Percentiles rank a stretch among this genome's conserved stretches.
These are phyloP conservation scores for Solanum stenotomum DNA, from an alignment of 257 asterid species.

Conservation along the genomic window DNA sequence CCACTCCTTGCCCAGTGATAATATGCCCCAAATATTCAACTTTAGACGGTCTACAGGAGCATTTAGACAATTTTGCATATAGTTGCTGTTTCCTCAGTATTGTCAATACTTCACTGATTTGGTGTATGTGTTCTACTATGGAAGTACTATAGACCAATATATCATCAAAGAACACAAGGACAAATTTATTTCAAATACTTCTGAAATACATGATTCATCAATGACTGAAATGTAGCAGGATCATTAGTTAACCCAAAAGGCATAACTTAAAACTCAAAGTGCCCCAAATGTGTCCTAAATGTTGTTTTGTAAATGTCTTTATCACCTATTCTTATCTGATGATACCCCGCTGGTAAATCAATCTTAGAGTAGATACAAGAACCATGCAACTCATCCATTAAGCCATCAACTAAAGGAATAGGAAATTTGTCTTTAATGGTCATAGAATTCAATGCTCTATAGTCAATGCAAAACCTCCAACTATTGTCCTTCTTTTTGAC, in stretches of 20 bases:
- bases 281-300: not conserved
- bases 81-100: not conserved
- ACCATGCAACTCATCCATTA: not conserved
- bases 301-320: not conserved
- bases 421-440: not conserved
- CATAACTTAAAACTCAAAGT: not conserved
- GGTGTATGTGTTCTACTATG: not conserved
- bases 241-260: not conserved
- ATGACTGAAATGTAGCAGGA: not conserved
- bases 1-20: not conserved
- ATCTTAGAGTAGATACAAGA: not conserved
- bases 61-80: not conserved
- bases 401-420: not conserved
- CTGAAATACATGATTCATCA: not conserved
- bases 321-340: not conserved
- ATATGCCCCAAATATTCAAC: not conserved
- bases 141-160: not conserved
- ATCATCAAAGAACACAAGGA: not conserved
- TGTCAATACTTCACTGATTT: not conserved
- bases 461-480: not conserved
- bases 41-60: not conserved
- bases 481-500: not conserved
- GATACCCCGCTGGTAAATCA: not conserved
- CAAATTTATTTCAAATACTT: not conserved
- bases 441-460: not conserved